Percentiles rank a stretch among this genome's conserved stretches.
Conservation (phyloP, 345 rosid genomes). For the Geranium rotundifolium region DNA sequence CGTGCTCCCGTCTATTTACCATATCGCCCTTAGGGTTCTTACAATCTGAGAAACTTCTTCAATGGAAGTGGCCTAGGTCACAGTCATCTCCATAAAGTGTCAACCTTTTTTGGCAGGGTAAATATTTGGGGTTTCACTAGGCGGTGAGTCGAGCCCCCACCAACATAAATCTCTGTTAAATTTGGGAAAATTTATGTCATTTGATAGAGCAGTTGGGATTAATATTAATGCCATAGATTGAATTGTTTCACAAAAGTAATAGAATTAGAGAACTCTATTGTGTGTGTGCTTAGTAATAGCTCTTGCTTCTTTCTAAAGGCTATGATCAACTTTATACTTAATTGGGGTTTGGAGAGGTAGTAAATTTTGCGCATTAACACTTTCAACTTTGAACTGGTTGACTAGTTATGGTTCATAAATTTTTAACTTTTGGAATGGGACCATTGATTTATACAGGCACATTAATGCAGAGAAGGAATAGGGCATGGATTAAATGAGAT, state of each 20-base stretch:
- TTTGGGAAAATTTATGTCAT: conserved; percentile 1
- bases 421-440: neutral
- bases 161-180: no score
- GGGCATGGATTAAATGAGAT: neutral
- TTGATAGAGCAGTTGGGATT: neutral
- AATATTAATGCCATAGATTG: neutral
- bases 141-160: no score
- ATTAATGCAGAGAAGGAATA: neutral
- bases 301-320: neutral
- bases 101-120: conserved; percentile 23
- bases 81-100: conserved; percentile 21
- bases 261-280: neutral
- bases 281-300: no score
- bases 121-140: neutral
- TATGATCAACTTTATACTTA: neutral
- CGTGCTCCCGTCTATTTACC: conserved; percentile 3
- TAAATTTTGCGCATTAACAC: neutral
- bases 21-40: conserved; percentile 4
- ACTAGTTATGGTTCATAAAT: neutral
- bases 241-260: neutral
- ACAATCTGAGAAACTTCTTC: conserved; percentile 9
- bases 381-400: neutral
- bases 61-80: conserved; percentile 15
- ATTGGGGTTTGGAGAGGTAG: neutral
- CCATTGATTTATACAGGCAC: neutral